Conservation (phyloP, 2,329 filamentous ascomycete genomes). For the Microcyclospora tardicrescens region DNA sequence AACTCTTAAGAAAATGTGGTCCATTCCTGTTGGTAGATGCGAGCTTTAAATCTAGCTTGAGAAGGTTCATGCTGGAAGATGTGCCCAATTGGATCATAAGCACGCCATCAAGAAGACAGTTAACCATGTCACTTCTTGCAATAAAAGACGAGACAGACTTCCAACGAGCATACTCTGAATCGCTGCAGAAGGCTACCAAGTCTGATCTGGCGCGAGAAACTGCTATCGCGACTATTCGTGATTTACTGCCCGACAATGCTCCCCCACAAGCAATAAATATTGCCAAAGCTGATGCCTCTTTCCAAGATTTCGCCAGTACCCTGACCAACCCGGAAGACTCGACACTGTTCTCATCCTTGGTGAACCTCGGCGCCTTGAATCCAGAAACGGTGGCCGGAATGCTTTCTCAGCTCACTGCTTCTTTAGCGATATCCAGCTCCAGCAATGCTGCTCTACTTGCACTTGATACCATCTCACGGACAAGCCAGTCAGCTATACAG, state of each 20-base stretch:
- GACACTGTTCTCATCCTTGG: constrained; percentile 9
- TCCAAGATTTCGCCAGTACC: constrained; percentile 24
- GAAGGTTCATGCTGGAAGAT: constrained; percentile 40
- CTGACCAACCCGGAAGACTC: constrained; percentile 1
- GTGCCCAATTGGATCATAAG: constrained; percentile 44
- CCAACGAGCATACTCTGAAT: constrained; percentile 17
- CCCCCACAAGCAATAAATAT: constrained; percentile 24
- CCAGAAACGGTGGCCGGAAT: constrained; percentile 25
- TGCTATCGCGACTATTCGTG: constrained; percentile 13
- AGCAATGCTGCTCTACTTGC: constrained; percentile 5
- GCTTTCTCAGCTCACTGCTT: constrained; percentile 26
- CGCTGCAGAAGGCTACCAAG: constrained; percentile 9
- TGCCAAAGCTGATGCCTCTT: constrained; percentile 21
- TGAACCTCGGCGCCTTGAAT: constrained; percentile 18
- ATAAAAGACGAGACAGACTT: constrained; percentile 23
- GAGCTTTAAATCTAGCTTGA: constrained; percentile 29
- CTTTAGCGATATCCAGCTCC: constrained; percentile 23
- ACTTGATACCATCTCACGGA: constrained; percentile 27
- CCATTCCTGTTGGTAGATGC: constrained; percentile 27
- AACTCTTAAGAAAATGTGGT: constrained; percentile 35
- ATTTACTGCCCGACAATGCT: constrained; percentile 21
- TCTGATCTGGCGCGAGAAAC: constrained; percentile 9
- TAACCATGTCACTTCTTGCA: constrained; percentile 53
- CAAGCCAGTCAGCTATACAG: constrained; percentile 27
- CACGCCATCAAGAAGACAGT: constrained; percentile 54